A percentile compares a stretch with the other conserved stretches of the same genome.
phyloP scores from a whole-genome alignment of 495 filamentous ascomycete genomes.

The Neurospora cerealis region DNA sequence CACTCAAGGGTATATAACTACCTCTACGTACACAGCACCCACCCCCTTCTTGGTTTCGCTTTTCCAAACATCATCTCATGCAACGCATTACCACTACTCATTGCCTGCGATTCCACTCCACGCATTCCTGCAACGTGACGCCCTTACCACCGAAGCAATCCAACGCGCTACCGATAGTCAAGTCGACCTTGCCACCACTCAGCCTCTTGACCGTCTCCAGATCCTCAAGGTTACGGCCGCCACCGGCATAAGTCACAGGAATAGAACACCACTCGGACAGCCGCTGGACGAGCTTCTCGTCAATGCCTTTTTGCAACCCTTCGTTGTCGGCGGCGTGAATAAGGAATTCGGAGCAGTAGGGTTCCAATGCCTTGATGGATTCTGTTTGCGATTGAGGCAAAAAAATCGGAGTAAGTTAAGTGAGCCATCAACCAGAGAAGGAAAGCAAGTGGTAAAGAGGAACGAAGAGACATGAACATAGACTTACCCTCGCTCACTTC shows the following conservation, averaged over 20 bases:
- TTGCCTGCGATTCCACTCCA: conserved; percentile 65
- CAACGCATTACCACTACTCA: background rate
- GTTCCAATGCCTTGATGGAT: conserved; percentile 69
- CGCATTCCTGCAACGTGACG: conserved; percentile 79
- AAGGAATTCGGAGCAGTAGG: conserved; percentile 89
- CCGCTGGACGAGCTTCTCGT: conserved; percentile 67
- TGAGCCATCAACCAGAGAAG: background rate
- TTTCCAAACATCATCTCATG: background rate
- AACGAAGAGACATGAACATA: no score
- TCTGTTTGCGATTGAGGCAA: conserved; percentile 34
- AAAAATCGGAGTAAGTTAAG: background rate
- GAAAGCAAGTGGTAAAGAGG: background rate
- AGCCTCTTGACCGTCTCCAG: conserved; percentile 67
- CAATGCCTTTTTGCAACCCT: conserved; percentile 81
- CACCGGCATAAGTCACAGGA: conserved; percentile 93
- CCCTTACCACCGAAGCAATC: conserved; percentile 89
- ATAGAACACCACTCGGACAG: conserved; percentile 79
- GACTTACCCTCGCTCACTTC: conserved; percentile 71
- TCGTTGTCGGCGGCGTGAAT: conserved; percentile 99
- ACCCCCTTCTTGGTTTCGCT: background rate
- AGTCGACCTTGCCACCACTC: conserved; percentile 72
- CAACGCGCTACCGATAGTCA: conserved; percentile 92
- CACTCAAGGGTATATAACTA: background rate
- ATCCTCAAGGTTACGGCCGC: conserved; percentile 71
- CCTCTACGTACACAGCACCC: background rate